phyloP scores from a whole-genome alignment of 129 eudicot species.

The Kitagawia praeruptora region DNA sequence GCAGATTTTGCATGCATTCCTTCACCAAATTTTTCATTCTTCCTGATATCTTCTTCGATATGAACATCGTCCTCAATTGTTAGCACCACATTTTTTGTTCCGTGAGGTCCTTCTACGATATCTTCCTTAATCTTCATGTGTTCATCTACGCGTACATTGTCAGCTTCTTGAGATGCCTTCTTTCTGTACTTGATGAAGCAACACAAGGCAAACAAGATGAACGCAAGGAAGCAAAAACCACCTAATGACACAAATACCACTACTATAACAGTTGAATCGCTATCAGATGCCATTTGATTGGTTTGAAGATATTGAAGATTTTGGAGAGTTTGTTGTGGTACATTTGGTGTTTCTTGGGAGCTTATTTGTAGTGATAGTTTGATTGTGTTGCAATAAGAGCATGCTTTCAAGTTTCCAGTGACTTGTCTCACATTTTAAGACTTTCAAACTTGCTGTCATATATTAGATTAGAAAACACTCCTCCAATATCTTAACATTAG shows the following conservation, averaged over 20 bases:
- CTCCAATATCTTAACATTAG: constrained; percentile 5
- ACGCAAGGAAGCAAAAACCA: constrained; percentile 43
- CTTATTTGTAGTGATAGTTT: constrained; percentile 36
- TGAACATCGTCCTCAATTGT: constrained; percentile 69
- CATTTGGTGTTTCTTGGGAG: neutral
- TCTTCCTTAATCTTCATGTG: constrained; percentile 42
- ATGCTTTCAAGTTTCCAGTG: constrained; percentile 51
- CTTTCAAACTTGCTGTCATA: constrained; percentile 16
- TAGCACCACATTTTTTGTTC: constrained; percentile 41
- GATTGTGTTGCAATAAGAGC: neutral
- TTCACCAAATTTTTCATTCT: constrained; percentile 37
- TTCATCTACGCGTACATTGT: constrained; percentile 31
- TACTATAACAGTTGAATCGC: constrained; percentile 31
- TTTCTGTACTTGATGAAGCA: constrained; percentile 48
- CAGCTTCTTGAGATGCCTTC: constrained; percentile 35
- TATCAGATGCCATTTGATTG: constrained; percentile 21
- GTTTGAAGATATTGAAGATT: neutral
- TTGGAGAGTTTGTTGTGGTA: constrained; percentile 26
- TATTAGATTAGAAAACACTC: constrained; percentile 48
- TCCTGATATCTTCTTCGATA: constrained; percentile 34
- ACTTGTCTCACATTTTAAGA: constrained; percentile 59
- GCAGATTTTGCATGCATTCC: constrained; percentile 20
- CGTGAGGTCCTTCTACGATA: constrained; percentile 48
- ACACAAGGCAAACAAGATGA: constrained; percentile 36
- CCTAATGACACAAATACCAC: constrained; percentile 54